phyloP scores from a whole-genome alignment of 2,329 filamentous ascomycete genomes.

The Alternaria sp. region DNA sequence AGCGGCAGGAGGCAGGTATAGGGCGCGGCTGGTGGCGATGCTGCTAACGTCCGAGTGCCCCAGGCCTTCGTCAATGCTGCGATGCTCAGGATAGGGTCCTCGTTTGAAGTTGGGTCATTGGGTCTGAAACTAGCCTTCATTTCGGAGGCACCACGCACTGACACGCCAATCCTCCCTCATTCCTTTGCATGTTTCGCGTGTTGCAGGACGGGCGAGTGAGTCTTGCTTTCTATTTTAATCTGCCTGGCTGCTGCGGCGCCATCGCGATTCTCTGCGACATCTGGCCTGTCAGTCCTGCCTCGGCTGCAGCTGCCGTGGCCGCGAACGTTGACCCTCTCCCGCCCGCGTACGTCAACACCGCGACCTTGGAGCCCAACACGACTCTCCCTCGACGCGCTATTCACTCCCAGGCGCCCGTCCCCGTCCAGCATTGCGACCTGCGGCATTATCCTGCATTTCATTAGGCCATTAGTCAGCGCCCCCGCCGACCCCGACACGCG shows the following conservation, averaged over 20 bases:
- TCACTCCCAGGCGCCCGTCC: background rate
- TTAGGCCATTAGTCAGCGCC: slow-evolving; percentile 1
- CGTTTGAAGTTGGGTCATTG: slow-evolving; percentile 25
- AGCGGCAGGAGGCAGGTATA: slow-evolving; percentile 9
- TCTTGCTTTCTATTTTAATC: slow-evolving; percentile 10
- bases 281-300: slow-evolving; percentile 12
- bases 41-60: slow-evolving; percentile 23
- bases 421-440: background rate
- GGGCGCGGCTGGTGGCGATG: slow-evolving; percentile 29
- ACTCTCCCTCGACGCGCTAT: background rate
- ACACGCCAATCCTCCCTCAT: slow-evolving; percentile 20
- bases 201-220: slow-evolving; percentile 10
- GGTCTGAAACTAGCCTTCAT: slow-evolving; percentile 19
- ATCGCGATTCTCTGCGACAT: slow-evolving; percentile 8
- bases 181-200: slow-evolving; percentile 27
- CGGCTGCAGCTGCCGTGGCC: slow-evolving; percentile 30
- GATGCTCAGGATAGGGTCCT: slow-evolving; percentile 19
- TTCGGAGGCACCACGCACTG: slow-evolving; percentile 17
- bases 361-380: background rate
- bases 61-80: slow-evolving; percentile 14
- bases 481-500: slow-evolving; percentile 12
- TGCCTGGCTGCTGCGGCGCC: slow-evolving; percentile 1
- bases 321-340: slow-evolving; percentile 10
- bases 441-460: background rate
- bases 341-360: slow-evolving; percentile 4